phyloP scores from a whole-genome alignment of 805 yeast genomes.

The Peterozyma toletana region DNA sequence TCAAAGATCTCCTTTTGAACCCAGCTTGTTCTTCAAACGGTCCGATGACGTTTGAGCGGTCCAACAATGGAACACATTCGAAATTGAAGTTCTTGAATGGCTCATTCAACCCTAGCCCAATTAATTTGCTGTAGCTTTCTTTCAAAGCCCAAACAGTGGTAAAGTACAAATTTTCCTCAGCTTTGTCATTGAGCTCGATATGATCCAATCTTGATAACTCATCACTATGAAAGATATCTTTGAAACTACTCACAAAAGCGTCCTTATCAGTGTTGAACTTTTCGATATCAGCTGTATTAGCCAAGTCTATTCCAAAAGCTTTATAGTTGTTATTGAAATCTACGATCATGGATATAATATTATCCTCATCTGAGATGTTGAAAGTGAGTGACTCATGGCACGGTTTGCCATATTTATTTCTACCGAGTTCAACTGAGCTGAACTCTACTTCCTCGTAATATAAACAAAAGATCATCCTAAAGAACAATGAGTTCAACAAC shows the following conservation, averaged over 20 bases:
- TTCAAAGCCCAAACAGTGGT: conserved; percentile 60
- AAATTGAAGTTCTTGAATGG: conserved; percentile 6
- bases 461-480: conserved; percentile 31
- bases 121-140: conserved; percentile 62
- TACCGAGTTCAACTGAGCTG: conserved; percentile 17
- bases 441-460: conserved; percentile 13
- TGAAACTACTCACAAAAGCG: conserved; percentile 30
- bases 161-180: no score
- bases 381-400: conserved; percentile 29
- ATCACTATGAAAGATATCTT: conserved; percentile 17
- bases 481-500: conserved; percentile 38
- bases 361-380: conserved; percentile 56
- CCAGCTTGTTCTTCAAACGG: no score
- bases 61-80: background rate
- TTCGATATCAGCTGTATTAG: conserved; percentile 24
- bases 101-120: conserved; percentile 5
- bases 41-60: background rate
- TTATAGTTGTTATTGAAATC: conserved; percentile 14
- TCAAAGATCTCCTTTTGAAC: no score
- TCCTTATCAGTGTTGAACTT: conserved; percentile 21
- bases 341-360: conserved; percentile 38
- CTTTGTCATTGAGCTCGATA: background rate
- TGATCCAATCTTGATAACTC: conserved; percentile 22
- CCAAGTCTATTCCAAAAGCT: conserved; percentile 42
- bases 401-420: conserved; percentile 54